These are phyloP conservation scores for Fraxinus latifolia DNA, from an alignment of 305 asterid genomes.

Conservation along the genomic window DNA sequence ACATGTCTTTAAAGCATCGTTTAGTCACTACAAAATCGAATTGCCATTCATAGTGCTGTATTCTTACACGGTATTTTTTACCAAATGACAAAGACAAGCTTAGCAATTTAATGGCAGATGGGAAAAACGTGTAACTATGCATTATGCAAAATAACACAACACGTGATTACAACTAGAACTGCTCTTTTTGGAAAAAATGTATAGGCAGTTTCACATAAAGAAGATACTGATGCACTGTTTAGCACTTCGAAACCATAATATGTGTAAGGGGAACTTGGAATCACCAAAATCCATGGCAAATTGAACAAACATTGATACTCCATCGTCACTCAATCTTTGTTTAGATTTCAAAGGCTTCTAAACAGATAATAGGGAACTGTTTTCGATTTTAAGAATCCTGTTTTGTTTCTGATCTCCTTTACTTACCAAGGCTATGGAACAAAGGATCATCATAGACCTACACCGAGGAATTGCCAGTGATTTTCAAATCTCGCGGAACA, in stretches of 20 bases:
- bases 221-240: not conserved
- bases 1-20: not conserved
- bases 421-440: not conserved
- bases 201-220: not conserved
- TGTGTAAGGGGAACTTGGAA: not conserved
- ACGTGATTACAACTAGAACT: not conserved
- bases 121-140: not conserved
- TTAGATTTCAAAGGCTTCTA: not conserved
- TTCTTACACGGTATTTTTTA: not conserved
- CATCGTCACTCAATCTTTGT: not conserved
- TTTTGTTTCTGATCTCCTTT: not conserved
- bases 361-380: not conserved
- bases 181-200: not conserved
- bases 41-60: not conserved
- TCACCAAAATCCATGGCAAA: not conserved
- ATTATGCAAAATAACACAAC: not conserved
- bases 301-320: not conserved
- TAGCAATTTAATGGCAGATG: not conserved
- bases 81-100: not conserved
- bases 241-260: not conserved
- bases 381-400: not conserved
- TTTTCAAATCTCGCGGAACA: not conserved
- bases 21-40: not conserved
- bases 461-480: not conserved
- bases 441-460: not conserved